These are phyloP conservation scores for Ulota crispa DNA, from an alignment of 225 moss, liverwort and hornwort species.

Conservation along the genomic window DNA sequence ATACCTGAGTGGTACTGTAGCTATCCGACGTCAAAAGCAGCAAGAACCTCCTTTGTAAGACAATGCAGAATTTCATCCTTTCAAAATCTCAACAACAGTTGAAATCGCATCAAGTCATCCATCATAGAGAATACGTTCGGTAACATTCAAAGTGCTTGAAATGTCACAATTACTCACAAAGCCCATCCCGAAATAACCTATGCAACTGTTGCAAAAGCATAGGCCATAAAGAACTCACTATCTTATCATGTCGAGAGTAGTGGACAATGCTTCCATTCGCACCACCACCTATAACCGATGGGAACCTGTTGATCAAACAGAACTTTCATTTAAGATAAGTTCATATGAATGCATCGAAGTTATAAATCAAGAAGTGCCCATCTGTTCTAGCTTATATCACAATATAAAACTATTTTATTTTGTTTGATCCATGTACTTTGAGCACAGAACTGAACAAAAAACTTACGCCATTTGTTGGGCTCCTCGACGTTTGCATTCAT, in stretches of 20 bases:
- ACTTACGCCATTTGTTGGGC: slow-evolving; percentile 98
- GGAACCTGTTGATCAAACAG: slow-evolving; percentile 70
- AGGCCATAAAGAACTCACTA: slow-evolving; percentile 42
- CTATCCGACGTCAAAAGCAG: slow-evolving; percentile 5
- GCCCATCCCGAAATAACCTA: not conserved
- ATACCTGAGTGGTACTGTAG: slow-evolving; percentile 1
- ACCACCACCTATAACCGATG: slow-evolving; percentile 91
- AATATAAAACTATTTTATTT: not conserved
- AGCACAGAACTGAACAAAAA: slow-evolving; percentile 12
- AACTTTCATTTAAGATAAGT: slow-evolving; percentile 19
- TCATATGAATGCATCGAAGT: not conserved
- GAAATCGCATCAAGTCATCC: not conserved
- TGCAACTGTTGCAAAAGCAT: not conserved
- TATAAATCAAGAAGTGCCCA: not conserved
- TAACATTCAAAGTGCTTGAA: not conserved
- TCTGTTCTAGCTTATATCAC: not conserved
- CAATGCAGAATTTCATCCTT: not conserved
- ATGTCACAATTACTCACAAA: not conserved
- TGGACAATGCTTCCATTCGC: slow-evolving; percentile 85
- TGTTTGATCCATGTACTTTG: not conserved
- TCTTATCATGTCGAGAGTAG: slow-evolving; percentile 96
- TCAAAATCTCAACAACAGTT: not conserved
- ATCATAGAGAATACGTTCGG: not conserved
- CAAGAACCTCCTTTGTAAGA: not conserved
- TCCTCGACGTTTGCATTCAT: slow-evolving; percentile 95